A percentile compares a stretch with the other conserved stretches of the same genome.
These are phyloP conservation scores for Acanthamoeba polyphaga DNA, from an alignment of 208 protist genomes.

Conservation along the genomic window DNA sequence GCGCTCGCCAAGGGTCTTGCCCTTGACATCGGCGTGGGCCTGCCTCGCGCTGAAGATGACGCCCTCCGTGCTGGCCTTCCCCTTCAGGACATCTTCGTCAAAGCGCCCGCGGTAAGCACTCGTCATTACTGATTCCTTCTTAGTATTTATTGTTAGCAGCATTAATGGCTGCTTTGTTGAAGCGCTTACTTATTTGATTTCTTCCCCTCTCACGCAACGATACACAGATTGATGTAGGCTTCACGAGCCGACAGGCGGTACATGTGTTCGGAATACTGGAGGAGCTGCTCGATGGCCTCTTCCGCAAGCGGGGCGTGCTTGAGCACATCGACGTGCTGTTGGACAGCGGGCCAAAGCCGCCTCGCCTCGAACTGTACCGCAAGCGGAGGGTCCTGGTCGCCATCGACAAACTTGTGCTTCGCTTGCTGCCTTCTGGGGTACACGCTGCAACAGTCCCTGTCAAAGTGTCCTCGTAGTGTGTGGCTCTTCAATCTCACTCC, in stretches of 20 bases:
- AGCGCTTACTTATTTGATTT: background rate
- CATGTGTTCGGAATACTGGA: slow-evolving; percentile 54
- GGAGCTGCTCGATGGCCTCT: slow-evolving; percentile 50
- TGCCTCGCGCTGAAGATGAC: background rate
- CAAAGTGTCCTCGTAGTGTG: background rate
- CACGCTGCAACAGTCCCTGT: background rate
- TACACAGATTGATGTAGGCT: background rate
- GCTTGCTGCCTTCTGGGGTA: background rate
- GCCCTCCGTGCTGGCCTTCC: background rate
- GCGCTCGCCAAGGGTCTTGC: background rate
- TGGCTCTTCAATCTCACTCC: too few species aligned
- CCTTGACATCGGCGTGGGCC: background rate
- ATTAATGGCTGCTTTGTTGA: background rate
- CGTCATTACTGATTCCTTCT: too few species aligned
- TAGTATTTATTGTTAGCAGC: background rate
- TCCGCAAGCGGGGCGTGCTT: slow-evolving; percentile 13
- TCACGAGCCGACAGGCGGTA: slow-evolving; percentile 15
- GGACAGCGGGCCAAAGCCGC: background rate
- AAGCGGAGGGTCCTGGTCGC: slow-evolving; percentile 8
- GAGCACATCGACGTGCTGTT: background rate
- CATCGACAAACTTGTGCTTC: slow-evolving; percentile 10
- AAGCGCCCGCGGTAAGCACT: background rate
- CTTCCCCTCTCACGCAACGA: background rate
- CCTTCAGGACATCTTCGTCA: slow-evolving; percentile 20
- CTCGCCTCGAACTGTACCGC: background rate